These are phyloP conservation scores for Coffea humblotiana DNA, from an alignment of 305 asterid genomes.

Conservation along the genomic window DNA sequence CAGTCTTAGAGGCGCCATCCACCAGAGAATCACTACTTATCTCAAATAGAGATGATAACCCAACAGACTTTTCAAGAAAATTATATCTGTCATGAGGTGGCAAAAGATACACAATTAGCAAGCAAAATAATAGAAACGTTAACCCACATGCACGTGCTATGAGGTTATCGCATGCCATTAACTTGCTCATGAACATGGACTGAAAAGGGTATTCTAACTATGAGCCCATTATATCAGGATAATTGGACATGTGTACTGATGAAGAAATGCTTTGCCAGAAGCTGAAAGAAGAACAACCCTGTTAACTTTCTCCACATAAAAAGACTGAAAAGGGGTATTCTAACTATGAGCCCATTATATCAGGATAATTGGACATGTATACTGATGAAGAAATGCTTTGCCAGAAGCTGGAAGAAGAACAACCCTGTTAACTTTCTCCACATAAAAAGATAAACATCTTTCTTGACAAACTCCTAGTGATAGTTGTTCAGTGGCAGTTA, in stretches of 20 bases:
- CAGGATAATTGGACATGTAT: neutral
- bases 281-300: neutral
- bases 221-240: neutral
- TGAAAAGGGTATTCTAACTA: neutral
- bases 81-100: conserved; percentile 59
- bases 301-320: neutral
- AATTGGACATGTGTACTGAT: neutral
- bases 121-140: neutral
- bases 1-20: conserved; percentile 53
- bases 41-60: conserved; percentile 78
- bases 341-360: neutral
- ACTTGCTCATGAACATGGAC: neutral
- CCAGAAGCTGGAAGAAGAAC: neutral
- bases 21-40: conserved; percentile 46
- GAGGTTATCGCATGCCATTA: neutral
- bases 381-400: neutral
- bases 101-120: conserved; percentile 6
- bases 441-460: neutral
- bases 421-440: neutral
- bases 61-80: conserved; percentile 83
- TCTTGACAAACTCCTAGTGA: neutral
- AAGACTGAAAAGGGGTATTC: too few species aligned
- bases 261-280: neutral
- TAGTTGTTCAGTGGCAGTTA: neutral
- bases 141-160: neutral